Evolutionary conservation across 2,329 filamentous ascomycete genomes (phyloP).

Genomic region (Epichloe coenophiala): DNA sequence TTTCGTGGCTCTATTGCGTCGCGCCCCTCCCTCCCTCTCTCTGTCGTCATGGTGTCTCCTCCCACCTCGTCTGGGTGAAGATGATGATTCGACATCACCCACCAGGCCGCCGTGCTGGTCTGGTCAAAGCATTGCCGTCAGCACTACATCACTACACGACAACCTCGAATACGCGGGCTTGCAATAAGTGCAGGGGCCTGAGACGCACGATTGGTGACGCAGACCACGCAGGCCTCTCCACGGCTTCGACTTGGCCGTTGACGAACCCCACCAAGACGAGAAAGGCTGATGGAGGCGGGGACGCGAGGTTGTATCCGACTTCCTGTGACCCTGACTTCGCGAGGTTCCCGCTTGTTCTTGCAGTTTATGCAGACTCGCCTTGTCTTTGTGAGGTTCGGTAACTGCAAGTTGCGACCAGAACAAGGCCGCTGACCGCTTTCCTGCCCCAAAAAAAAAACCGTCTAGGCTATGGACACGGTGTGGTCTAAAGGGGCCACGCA

Average conservation of each 20-base stretch:
- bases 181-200: neutral
- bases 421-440: conserved; percentile 1
- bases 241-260: neutral
- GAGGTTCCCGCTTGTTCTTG: neutral
- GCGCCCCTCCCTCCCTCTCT: conserved; percentile 18
- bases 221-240: neutral
- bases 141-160: neutral
- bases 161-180: neutral
- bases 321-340: neutral
- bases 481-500: neutral
- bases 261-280: conserved; percentile 1
- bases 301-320: neutral
- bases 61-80: neutral
- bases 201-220: neutral
- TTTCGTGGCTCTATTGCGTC: conserved; percentile 4
- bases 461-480: neutral
- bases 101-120: neutral
- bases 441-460: neutral
- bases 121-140: neutral
- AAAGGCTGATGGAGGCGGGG: neutral
- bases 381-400: neutral
- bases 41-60: conserved; percentile 25
- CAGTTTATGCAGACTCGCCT: neutral
- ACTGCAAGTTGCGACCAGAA: neutral
- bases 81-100: neutral